Percentiles rank a stretch among this genome's conserved stretches.
These are phyloP conservation scores for Lentinula aciculospora DNA, from an alignment of 768 basidiomycete species.

Conservation along the genomic window DNA sequence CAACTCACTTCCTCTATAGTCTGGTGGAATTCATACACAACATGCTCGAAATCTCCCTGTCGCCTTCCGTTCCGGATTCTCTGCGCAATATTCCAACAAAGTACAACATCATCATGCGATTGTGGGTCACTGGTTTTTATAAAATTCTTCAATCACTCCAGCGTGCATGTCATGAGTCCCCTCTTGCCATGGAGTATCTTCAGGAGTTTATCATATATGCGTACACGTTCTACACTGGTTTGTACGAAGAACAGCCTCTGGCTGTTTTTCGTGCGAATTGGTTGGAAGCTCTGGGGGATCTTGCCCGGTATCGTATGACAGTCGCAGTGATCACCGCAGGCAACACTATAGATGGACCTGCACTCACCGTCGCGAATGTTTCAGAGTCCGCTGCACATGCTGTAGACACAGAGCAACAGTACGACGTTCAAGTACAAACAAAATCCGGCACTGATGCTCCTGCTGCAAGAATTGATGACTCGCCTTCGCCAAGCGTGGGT, in stretches of 20 bases:
- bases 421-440: constrained; percentile 16
- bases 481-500: constrained; percentile 76
- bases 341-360: constrained; percentile 30
- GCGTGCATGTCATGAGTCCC: constrained; percentile 66
- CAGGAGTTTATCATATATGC: constrained; percentile 95
- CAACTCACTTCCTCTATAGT: constrained; percentile 31
- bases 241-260: constrained; percentile 78
- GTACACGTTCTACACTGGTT: constrained; percentile 87
- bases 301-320: constrained; percentile 92
- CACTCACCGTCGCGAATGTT: constrained; percentile 54
- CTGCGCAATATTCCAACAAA: constrained; percentile 86
- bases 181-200: constrained; percentile 80
- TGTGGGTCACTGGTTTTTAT: constrained; percentile 92
- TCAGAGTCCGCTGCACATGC: constrained; percentile 33
- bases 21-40: constrained; percentile 89
- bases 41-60: constrained; percentile 77
- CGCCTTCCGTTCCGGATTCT: constrained; percentile 84
- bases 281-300: constrained; percentile 96
- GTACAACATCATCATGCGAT: constrained; percentile 91
- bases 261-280: constrained; percentile 71
- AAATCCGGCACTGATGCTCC: constrained; percentile 45
- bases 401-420: constrained; percentile 12
- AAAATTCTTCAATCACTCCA: constrained; percentile 87
- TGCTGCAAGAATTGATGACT: constrained; percentile 56
- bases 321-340: constrained; percentile 82